Percentiles rank a stretch among this genome's conserved stretches.
These are phyloP conservation scores for Trametes polyzona DNA, from an alignment of 1,284 basidiomycete genomes.

Conservation along the genomic window DNA sequence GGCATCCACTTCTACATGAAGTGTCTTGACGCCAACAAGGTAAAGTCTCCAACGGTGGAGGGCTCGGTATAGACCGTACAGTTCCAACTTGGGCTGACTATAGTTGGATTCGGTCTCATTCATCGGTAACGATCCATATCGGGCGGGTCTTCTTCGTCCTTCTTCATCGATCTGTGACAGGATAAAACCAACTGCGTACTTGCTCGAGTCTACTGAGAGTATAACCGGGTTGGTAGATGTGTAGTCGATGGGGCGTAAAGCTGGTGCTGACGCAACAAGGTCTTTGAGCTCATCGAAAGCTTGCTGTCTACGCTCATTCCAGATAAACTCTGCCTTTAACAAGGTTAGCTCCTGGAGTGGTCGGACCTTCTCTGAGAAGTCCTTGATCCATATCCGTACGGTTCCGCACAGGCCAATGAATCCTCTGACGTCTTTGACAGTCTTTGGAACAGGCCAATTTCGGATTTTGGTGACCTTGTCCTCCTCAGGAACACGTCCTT, in stretches of 20 bases:
- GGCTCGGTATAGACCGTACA: conserved; percentile 42
- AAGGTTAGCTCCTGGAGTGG: neutral
- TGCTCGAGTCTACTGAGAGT: conserved; percentile 40
- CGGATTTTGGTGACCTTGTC: conserved; percentile 34
- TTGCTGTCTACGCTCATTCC: no score
- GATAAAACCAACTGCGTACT: conserved; percentile 38
- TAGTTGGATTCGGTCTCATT: conserved; percentile 41
- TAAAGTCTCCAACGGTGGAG: conserved; percentile 28
- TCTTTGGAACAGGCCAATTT: conserved; percentile 34
- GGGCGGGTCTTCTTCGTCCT: conserved; percentile 1
- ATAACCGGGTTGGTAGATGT: no score
- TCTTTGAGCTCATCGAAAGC: neutral
- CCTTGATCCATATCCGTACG: conserved; percentile 36
- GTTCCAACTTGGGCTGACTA: conserved; percentile 45
- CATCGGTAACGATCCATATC: conserved; percentile 38
- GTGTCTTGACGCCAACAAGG: conserved; percentile 29
- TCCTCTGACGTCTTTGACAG: conserved; percentile 32
- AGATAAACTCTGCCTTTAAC: neutral
- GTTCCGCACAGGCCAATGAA: conserved; percentile 40
- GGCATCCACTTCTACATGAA: conserved; percentile 42
- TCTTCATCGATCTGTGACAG: conserved; percentile 34
- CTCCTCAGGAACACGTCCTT: conserved; percentile 38
- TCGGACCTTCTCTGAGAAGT: conserved; percentile 27
- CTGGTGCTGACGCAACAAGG: neutral
- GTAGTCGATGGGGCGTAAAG: neutral